These are phyloP conservation scores for Sequoiadendron giganteum DNA, from an alignment of 75 land plant species.

Conservation along the genomic window DNA sequence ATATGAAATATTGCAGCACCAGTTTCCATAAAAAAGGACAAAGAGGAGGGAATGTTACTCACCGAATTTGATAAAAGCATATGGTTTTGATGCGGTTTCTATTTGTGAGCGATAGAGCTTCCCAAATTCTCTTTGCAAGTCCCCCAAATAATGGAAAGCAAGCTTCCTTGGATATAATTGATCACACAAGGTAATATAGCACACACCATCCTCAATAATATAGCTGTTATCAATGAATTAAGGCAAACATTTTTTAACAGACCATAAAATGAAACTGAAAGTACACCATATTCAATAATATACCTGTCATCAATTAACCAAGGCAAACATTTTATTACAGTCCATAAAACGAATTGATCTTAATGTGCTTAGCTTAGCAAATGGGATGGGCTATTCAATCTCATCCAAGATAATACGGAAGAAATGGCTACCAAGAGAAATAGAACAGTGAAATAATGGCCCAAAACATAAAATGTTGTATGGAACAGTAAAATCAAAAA, in stretches of 20 bases:
- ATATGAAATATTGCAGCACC: too few species aligned
- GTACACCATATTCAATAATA: conserved; percentile 29
- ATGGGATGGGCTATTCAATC: background rate
- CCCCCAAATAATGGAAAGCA: conserved; percentile 37
- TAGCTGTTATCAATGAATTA: conserved; percentile 20
- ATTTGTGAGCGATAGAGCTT: conserved; percentile 27
- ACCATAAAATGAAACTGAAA: background rate
- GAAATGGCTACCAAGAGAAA: background rate
- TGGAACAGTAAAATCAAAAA: background rate
- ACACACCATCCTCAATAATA: conserved; percentile 33
- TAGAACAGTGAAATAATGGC: too few species aligned
- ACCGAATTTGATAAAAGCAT: conserved; percentile 45
- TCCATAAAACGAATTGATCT: background rate
- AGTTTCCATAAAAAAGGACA: background rate
- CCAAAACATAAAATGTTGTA: too few species aligned
- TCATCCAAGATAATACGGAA: background rate
- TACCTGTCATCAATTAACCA: conserved; percentile 17
- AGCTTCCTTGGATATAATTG: conserved; percentile 46
- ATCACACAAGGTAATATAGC: conserved; percentile 41
- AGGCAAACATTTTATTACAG: background rate
- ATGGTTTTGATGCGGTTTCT: conserved; percentile 31
- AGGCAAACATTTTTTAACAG: background rate
- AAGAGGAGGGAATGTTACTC: background rate
- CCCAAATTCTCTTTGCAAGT: conserved; percentile 38
- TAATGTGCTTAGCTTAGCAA: background rate